Percentiles rank a stretch among this genome's conserved stretches.
phyloP scores from a whole-genome alignment of 2,329 filamentous ascomycete species.

The Pseudogymnoascus sp. region DNA sequence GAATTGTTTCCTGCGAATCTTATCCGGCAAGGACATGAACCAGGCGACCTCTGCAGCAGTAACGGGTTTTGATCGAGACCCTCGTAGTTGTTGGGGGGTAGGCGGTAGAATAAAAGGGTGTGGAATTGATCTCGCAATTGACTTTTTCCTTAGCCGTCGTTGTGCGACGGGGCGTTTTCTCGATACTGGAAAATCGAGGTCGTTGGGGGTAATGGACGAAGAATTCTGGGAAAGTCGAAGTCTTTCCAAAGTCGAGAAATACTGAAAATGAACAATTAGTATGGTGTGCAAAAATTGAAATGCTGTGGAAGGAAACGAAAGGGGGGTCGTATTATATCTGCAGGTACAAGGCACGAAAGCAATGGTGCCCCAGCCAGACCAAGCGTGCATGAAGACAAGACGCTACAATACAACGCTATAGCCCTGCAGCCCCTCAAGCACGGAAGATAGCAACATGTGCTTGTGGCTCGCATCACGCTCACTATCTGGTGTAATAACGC shows the following conservation, averaged over 20 bases:
- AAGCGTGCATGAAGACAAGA: constrained; percentile 5
- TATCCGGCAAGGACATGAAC: constrained; percentile 64
- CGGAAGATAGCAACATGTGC: neutral
- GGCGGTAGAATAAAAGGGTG: neutral
- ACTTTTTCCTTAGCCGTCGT: constrained; percentile 14
- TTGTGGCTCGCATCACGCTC: neutral
- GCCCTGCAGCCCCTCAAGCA: neutral
- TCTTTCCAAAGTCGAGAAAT: constrained; percentile 67
- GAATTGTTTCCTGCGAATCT: constrained; percentile 64
- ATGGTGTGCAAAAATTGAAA: constrained; percentile 42
- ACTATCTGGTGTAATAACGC: neutral
- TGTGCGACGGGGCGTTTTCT: constrained; percentile 19
- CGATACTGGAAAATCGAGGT: constrained; percentile 17
- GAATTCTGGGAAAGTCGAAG: constrained; percentile 55
- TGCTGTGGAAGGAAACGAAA: constrained; percentile 42
- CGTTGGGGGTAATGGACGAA: constrained; percentile 27
- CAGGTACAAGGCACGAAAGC: constrained; percentile 8
- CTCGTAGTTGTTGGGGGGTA: constrained; percentile 20
- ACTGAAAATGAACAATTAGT: constrained; percentile 38
- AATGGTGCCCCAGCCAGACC: neutral
- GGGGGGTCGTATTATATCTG: constrained; percentile 4
- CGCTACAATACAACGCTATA: constrained; percentile 6
- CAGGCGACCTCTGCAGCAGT: constrained; percentile 56
- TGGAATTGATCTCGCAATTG: neutral
- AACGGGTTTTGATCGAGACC: constrained; percentile 28